These are phyloP conservation scores for Hyaloscypha finlandica DNA, from an alignment of 495 filamentous ascomycete genomes.

Conservation along the genomic window DNA sequence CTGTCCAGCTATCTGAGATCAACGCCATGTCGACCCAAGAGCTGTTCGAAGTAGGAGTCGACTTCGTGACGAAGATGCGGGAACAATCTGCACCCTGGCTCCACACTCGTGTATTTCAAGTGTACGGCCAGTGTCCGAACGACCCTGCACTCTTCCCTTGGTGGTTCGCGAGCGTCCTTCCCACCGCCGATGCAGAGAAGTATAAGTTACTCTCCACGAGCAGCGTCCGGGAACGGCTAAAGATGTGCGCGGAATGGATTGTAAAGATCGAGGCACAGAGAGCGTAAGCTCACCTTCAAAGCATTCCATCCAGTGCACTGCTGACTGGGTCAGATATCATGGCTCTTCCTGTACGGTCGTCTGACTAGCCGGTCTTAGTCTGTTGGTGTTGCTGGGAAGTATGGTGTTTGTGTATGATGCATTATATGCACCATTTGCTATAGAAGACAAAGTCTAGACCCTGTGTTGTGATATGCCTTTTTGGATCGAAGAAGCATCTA, in stretches of 20 bases:
- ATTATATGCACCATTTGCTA: not conserved
- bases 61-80: constrained; percentile 69
- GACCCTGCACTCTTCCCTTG: constrained; percentile 82
- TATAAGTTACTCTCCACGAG: constrained; percentile 69
- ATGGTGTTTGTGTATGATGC: not conserved
- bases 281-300: constrained; percentile 55
- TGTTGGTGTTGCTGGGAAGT: constrained; percentile 9
- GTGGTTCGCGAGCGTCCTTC: constrained; percentile 86
- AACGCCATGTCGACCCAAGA: constrained; percentile 68
- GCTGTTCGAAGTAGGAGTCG: constrained; percentile 61
- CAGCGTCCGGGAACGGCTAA: constrained; percentile 78
- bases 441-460: not conserved
- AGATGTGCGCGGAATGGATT: constrained; percentile 78
- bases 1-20: constrained; percentile 40
- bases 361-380: constrained; percentile 31
- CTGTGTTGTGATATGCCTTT: not conserved
- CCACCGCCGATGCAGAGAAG: constrained; percentile 75
- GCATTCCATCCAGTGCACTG: not conserved
- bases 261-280: constrained; percentile 67
- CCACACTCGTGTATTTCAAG: constrained; percentile 62
- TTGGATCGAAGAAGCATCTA: not conserved
- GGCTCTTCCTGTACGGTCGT: constrained; percentile 22
- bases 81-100: constrained; percentile 71
- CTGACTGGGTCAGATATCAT: constrained; percentile 5
- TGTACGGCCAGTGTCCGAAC: constrained; percentile 75